These are phyloP conservation scores for Lineolata rhizophorae DNA, from an alignment of 495 filamentous ascomycete genomes.

Conservation along the genomic window DNA sequence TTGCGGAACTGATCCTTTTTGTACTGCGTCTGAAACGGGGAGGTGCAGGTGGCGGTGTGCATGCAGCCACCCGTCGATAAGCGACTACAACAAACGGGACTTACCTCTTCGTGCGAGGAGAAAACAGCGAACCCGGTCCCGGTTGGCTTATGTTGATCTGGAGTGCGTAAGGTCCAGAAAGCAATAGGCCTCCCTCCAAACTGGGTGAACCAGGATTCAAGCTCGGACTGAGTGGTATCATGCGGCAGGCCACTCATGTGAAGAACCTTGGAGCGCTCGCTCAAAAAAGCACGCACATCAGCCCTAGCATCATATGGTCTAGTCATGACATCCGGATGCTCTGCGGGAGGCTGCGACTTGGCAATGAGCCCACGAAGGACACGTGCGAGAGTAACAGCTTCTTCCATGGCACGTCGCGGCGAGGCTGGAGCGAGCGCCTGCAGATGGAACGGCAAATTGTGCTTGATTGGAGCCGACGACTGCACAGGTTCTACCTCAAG, in stretches of 20 bases:
- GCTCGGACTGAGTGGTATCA: slow-evolving; percentile 92
- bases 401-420: slow-evolving; percentile 93
- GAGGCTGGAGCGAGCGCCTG: slow-evolving; percentile 91
- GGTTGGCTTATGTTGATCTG: slow-evolving; percentile 96
- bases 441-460: slow-evolving; percentile 92
- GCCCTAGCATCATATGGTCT: slow-evolving; percentile 92
- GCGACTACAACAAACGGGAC: too few relatives aligned
- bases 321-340: slow-evolving; percentile 82
- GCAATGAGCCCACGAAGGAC: slow-evolving; percentile 79
- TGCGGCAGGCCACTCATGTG: slow-evolving; percentile 94
- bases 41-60: too few relatives aligned
- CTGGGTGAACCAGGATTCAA: slow-evolving; percentile 98
- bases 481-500: slow-evolving; percentile 94
- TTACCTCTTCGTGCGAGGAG: slow-evolving; percentile 96
- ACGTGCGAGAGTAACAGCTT: slow-evolving; percentile 79
- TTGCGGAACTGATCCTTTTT: neutral
- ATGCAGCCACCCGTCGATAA: too few relatives aligned
- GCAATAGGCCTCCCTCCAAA: slow-evolving; percentile 97
- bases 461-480: slow-evolving; percentile 91
- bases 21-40: neutral
- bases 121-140: slow-evolving; percentile 96
- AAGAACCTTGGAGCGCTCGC: slow-evolving; percentile 88
- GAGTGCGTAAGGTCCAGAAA: slow-evolving; percentile 94
- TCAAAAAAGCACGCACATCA: slow-evolving; percentile 88
- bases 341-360: slow-evolving; percentile 84